Conservation (phyloP, 1,284 basidiomycete species). For the Rhodotorula sp. region DNA sequence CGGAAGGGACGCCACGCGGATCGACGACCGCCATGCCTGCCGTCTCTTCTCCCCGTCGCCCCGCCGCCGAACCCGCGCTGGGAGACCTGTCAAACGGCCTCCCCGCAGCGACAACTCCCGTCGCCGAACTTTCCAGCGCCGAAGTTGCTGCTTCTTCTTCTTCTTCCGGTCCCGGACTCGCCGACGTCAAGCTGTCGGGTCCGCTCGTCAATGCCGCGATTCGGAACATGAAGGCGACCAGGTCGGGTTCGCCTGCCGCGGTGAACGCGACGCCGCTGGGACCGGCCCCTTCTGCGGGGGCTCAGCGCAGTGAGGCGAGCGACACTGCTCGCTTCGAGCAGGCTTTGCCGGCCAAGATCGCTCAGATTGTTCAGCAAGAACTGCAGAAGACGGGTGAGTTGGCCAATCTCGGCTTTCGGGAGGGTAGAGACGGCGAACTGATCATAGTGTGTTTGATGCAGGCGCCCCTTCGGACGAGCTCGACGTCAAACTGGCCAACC, state of each 20-base stretch:
- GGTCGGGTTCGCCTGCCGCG: not conserved
- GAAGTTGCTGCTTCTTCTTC: not conserved
- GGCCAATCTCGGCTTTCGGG: not conserved
- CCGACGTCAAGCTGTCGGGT: constrained; percentile 12
- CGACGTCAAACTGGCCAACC: not conserved
- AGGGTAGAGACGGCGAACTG: not conserved
- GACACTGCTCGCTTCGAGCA: constrained; percentile 52
- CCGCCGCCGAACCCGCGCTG: not conserved
- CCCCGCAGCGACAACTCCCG: not conserved
- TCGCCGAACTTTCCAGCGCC: not conserved
- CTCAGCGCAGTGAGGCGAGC: not conserved
- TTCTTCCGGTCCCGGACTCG: not conserved
- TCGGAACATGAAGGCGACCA: constrained; percentile 14
- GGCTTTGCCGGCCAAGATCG: constrained; percentile 68
- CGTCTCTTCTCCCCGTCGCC: not conserved
- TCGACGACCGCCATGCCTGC: not conserved
- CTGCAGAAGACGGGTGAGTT: constrained; percentile 75
- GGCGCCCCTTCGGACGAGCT: not conserved
- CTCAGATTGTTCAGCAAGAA: constrained; percentile 55
- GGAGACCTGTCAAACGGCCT: constrained; percentile 7
- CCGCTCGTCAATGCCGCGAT: constrained; percentile 24
- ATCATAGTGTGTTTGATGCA: not conserved
- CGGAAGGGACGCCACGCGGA: not conserved
- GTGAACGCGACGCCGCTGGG: not conserved
- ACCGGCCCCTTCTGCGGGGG: not conserved